Evolutionary conservation across 2,329 filamentous ascomycete genomes (phyloP).

Genomic region (Davidsoniella neocaledoniae): DNA sequence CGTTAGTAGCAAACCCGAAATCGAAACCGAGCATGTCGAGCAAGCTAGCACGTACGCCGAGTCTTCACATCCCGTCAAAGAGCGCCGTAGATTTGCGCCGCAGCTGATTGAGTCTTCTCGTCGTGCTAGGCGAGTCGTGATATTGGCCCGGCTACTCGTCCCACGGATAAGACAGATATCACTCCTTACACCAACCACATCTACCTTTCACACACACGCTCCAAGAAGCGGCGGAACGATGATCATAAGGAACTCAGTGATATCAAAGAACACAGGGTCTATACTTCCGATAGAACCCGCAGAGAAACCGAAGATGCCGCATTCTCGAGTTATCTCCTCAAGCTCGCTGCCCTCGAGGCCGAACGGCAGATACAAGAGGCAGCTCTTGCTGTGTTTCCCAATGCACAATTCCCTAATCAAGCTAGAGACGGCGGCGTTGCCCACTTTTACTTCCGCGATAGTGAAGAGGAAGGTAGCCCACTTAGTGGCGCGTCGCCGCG

Average conservation of each 20-base stretch:
- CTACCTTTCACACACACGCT: slow-evolving; percentile 25
- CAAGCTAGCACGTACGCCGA: background rate
- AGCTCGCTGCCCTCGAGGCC: slow-evolving; percentile 62
- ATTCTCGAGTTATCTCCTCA: slow-evolving; percentile 60
- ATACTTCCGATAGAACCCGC: slow-evolving; percentile 21
- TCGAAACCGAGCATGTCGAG: slow-evolving; percentile 5
- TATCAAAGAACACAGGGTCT: slow-evolving; percentile 2
- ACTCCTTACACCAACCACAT: slow-evolving; percentile 46
- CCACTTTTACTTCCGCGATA: slow-evolving; percentile 52
- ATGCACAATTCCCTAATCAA: slow-evolving; percentile 33
- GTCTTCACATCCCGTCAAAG: background rate
- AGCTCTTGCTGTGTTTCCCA: slow-evolving; percentile 51
- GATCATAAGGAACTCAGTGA: slow-evolving; percentile 4
- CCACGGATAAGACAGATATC: slow-evolving; percentile 56
- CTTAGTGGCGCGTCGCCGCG: background rate
- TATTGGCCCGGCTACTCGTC: slow-evolving; percentile 41
- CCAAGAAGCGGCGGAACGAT: slow-evolving; percentile 5
- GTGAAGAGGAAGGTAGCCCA: slow-evolving; percentile 39
- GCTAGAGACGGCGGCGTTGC: slow-evolving; percentile 52
- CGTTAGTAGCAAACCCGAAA: background rate
- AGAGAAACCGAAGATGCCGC: slow-evolving; percentile 59
- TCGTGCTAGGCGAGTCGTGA: slow-evolving; percentile 51
- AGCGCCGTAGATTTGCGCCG: slow-evolving; percentile 46
- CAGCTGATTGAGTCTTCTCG: slow-evolving; percentile 68
- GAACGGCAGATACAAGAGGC: slow-evolving; percentile 65